A percentile compares a stretch with the other conserved stretches of the same genome.
Evolutionary conservation across 352 stramenopile genomes (phyloP).

Genomic region (Lagenidium sp.): DNA sequence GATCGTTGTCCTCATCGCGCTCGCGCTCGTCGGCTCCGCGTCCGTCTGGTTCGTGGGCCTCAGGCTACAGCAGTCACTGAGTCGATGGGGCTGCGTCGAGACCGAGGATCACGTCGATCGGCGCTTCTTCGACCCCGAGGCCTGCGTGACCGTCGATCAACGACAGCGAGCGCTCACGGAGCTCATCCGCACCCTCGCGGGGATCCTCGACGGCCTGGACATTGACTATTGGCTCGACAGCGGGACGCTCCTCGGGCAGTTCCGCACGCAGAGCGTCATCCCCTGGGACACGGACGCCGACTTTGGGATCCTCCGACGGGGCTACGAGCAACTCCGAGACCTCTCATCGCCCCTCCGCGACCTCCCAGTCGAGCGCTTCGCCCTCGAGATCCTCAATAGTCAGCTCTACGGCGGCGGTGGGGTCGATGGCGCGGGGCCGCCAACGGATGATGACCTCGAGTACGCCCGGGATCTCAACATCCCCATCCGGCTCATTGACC

Average conservation of each 20-base stretch:
- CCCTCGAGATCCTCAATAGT: conserved; percentile 44
- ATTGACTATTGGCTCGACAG: conserved; percentile 66
- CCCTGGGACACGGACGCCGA: conserved; percentile 46
- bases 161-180: neutral
- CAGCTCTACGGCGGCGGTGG: neutral
- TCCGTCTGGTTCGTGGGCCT: too few species aligned
- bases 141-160: neutral
- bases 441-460: conserved; percentile 12
- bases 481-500: conserved; percentile 47
- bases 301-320: conserved; percentile 34
- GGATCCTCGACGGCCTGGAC: conserved; percentile 24
- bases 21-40: too few species aligned
- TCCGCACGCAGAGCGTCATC: conserved; percentile 36
- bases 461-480: conserved; percentile 41
- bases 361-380: conserved; percentile 23
- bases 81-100: neutral
- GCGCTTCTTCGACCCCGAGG: neutral
- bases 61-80: too few species aligned
- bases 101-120: neutral
- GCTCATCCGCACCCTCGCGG: neutral
- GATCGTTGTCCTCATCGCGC: too few species aligned
- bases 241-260: conserved; percentile 46
- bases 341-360: neutral
- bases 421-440: too few species aligned
- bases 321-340: conserved; percentile 27